These are phyloP conservation scores for Hippophae tibetana DNA, from an alignment of 306 rosid genomes.

Conservation along the genomic window DNA sequence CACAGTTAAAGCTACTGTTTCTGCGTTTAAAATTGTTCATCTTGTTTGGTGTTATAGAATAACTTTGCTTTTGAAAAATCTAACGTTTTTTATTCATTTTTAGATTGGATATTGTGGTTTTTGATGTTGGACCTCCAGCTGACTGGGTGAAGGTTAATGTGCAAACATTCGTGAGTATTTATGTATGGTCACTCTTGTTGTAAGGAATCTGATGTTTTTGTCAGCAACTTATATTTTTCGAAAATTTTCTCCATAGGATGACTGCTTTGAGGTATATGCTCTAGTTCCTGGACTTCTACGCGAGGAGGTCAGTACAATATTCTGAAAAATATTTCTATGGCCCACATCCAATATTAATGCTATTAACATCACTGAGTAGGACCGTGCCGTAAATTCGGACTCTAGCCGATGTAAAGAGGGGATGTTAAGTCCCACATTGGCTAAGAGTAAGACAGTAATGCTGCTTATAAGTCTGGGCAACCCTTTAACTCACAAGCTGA, in stretches of 20 bases:
- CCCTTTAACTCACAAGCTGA: too few relatives aligned
- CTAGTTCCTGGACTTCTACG: constrained; percentile 75
- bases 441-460: too few relatives aligned
- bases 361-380: too few relatives aligned
- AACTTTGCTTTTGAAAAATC: background rate
- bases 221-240: too few relatives aligned
- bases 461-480: too few relatives aligned
- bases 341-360: background rate
- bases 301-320: constrained; percentile 46
- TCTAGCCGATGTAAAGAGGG: too few relatives aligned
- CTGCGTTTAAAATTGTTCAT: background rate
- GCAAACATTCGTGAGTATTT: constrained; percentile 54
- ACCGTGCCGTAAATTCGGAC: too few relatives aligned
- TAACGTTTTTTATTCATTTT: constrained; percentile 2
- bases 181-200: background rate
- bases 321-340: constrained; percentile 1
- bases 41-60: background rate
- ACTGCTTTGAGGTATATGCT: constrained; percentile 68
- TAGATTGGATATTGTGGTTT: constrained; percentile 45
- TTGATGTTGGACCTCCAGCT: constrained; percentile 67
- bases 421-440: too few relatives aligned
- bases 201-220: too few relatives aligned
- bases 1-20: constrained; percentile 41
- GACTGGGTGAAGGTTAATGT: constrained; percentile 79
- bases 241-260: constrained; percentile 29